Conservation (phyloP, 2,329 filamentous ascomycete species). For the Epichloe brachyelytri region DNA sequence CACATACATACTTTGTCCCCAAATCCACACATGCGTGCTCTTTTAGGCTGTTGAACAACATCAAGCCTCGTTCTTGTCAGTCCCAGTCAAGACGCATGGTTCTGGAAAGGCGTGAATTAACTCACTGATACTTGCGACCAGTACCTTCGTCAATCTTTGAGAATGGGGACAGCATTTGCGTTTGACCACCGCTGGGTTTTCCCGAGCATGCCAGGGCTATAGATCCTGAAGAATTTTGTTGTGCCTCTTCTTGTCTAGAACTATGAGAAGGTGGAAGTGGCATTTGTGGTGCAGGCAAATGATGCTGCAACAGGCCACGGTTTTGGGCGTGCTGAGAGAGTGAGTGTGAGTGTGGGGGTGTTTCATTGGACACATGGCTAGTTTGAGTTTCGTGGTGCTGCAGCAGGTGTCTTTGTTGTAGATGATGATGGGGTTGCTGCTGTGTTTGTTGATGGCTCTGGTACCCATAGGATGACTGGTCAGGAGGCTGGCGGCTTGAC, state of each 20-base stretch:
- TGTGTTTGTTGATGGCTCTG: slow-evolving; percentile 6
- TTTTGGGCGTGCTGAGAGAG: slow-evolving; percentile 3
- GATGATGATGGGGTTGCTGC: slow-evolving; percentile 3
- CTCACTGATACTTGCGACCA: slow-evolving; percentile 24
- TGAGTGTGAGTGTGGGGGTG: slow-evolving; percentile 11
- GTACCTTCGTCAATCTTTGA: slow-evolving; percentile 22
- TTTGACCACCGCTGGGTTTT: slow-evolving; percentile 9
- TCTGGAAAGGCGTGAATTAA: background rate
- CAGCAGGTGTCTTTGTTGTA: slow-evolving; percentile 7
- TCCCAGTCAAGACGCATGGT: background rate
- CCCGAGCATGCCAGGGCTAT: slow-evolving; percentile 4
- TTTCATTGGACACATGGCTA: background rate
- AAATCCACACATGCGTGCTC: slow-evolving; percentile 97
- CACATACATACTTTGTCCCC: slow-evolving; percentile 67
- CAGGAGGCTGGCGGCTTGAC: slow-evolving; percentile 9
- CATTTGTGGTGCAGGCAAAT: slow-evolving; percentile 8
- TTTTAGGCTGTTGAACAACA: slow-evolving; percentile 80
- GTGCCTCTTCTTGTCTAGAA: slow-evolving; percentile 13
- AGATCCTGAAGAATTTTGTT: background rate
- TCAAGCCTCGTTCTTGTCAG: slow-evolving; percentile 40
- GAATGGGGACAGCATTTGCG: slow-evolving; percentile 14
- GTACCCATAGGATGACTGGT: slow-evolving; percentile 3
- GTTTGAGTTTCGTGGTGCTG: slow-evolving; percentile 9
- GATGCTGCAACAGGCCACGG: slow-evolving; percentile 7
- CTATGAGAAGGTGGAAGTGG: slow-evolving; percentile 8